A percentile compares a stretch with the other conserved stretches of the same genome.
Evolutionary conservation across 805 yeast species (phyloP).

Genomic region (Barnettozyma vustinii): DNA sequence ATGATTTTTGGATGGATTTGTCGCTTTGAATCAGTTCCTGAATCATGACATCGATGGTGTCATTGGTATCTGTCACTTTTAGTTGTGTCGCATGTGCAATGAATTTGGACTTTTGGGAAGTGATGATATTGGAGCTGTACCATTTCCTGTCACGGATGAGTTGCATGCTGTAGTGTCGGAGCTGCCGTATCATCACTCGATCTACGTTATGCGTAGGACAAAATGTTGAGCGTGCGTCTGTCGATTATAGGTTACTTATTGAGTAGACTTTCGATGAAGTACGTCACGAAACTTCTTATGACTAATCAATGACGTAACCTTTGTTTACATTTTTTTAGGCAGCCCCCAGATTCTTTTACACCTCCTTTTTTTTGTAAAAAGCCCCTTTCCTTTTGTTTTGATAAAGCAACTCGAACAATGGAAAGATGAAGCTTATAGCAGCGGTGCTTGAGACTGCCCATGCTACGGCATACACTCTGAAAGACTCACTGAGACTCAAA

Average conservation of each 20-base stretch:
- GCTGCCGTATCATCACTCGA: neutral
- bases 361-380: neutral
- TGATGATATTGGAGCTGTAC: constrained; percentile 35
- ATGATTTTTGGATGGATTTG: constrained; percentile 48
- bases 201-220: neutral
- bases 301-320: neutral
- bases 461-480: constrained; percentile 9
- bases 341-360: neutral
- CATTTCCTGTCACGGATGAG: constrained; percentile 23
- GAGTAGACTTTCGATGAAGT: too few relatives aligned
- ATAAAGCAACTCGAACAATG: neutral
- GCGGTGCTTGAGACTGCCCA: neutral
- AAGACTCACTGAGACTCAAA: constrained; percentile 6
- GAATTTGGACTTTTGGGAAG: constrained; percentile 58
- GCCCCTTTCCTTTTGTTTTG: neutral
- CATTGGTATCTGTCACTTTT: neutral
- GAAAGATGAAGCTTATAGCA: neutral
- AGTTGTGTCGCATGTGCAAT: constrained; percentile 54
- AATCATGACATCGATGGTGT: constrained; percentile 25
- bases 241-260: too few relatives aligned
- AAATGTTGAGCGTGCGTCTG: too few relatives aligned
- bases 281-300: too few relatives aligned
- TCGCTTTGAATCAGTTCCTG: constrained; percentile 37
- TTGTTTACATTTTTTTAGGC: neutral
- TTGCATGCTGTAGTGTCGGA: neutral